These are phyloP conservation scores for Glycyrrhiza uralensis DNA, from an alignment of 306 rosid species.

Conservation along the genomic window DNA sequence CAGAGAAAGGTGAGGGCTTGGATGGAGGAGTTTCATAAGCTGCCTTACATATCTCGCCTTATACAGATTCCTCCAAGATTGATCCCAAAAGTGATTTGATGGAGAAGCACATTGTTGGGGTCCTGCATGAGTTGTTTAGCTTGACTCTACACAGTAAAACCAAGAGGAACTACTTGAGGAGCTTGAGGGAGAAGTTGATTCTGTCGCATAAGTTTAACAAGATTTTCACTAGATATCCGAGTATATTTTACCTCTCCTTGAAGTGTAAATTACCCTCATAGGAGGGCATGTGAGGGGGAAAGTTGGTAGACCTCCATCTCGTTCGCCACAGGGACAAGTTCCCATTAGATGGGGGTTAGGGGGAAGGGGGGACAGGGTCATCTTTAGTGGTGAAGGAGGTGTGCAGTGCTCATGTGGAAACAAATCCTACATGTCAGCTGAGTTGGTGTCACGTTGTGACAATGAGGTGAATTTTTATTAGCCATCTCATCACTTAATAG, in stretches of 20 bases:
- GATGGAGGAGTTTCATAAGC: slow-evolving; percentile 93
- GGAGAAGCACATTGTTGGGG: slow-evolving; percentile 94
- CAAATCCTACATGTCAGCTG: too few species aligned
- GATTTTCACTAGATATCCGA: slow-evolving; percentile 79
- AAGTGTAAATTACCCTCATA: slow-evolving; percentile 78
- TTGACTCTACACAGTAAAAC: slow-evolving; percentile 85
- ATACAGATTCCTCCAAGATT: slow-evolving; percentile 54
- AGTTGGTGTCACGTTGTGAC: too few species aligned
- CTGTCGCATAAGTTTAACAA: slow-evolving; percentile 87
- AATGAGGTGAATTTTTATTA: too few species aligned
- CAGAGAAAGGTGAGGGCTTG: slow-evolving; percentile 78
- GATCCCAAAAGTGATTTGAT: slow-evolving; percentile 86
- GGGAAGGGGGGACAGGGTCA: too few species aligned
- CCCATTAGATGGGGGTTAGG: too few species aligned
- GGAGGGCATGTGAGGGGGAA: slow-evolving; percentile 82
- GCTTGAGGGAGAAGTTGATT: slow-evolving; percentile 79
- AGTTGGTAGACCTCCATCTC: slow-evolving; percentile 66
- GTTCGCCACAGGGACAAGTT: slow-evolving; percentile 61
- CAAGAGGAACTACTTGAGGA: slow-evolving; percentile 78
- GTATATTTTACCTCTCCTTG: slow-evolving; percentile 78
- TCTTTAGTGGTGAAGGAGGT: too few species aligned
- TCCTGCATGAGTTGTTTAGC: slow-evolving; percentile 80
- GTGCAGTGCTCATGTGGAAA: too few species aligned
- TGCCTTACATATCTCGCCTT: slow-evolving; percentile 85
- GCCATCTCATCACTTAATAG: too few species aligned